Evolutionary conservation across 2,329 filamentous ascomycete species (phyloP).

Genomic region (Cladosporium sphaerospermum): DNA sequence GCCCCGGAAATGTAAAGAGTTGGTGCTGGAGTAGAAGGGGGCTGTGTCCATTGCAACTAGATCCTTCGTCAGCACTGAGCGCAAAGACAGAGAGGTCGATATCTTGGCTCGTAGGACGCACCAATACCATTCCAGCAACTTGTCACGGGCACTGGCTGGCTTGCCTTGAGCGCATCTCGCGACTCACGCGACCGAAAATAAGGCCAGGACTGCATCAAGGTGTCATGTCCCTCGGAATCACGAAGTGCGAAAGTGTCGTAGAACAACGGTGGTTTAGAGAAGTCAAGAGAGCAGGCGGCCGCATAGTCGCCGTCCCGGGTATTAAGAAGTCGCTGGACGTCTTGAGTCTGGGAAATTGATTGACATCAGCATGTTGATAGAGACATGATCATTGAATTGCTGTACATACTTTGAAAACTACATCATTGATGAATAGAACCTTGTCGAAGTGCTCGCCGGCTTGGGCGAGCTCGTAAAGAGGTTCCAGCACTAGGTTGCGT

Average conservation of each 20-base stretch:
- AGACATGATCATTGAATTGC: background rate
- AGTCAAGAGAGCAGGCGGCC: constrained; percentile 58
- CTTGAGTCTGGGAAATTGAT: constrained; percentile 39
- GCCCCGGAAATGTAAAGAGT: constrained; percentile 55
- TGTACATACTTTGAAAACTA: constrained; percentile 51
- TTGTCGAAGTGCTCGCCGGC: constrained; percentile 53
- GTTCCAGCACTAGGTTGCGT: constrained; percentile 58
- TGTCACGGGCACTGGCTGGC: constrained; percentile 52
- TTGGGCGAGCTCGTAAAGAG: constrained; percentile 47
- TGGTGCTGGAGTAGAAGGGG: constrained; percentile 43
- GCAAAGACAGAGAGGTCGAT: constrained; percentile 35
- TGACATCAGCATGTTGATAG: background rate
- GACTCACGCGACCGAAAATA: constrained; percentile 51
- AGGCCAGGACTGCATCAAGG: constrained; percentile 52
- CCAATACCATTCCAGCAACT: constrained; percentile 58
- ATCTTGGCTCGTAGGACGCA: background rate
- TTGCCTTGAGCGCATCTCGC: constrained; percentile 47
- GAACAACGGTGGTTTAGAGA: constrained; percentile 47
- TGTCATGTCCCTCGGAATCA: constrained; percentile 47
- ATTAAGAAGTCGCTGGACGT: constrained; percentile 50
- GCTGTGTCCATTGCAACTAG: constrained; percentile 44
- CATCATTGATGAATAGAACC: constrained; percentile 58
- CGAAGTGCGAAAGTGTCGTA: constrained; percentile 60
- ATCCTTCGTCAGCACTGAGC: background rate
- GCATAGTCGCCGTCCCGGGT: constrained; percentile 56